A percentile compares a stretch with the other conserved stretches of the same genome.
These are phyloP conservation scores for Sistotremastrum niveocremeum DNA, from an alignment of 768 basidiomycete species.

Conservation along the genomic window DNA sequence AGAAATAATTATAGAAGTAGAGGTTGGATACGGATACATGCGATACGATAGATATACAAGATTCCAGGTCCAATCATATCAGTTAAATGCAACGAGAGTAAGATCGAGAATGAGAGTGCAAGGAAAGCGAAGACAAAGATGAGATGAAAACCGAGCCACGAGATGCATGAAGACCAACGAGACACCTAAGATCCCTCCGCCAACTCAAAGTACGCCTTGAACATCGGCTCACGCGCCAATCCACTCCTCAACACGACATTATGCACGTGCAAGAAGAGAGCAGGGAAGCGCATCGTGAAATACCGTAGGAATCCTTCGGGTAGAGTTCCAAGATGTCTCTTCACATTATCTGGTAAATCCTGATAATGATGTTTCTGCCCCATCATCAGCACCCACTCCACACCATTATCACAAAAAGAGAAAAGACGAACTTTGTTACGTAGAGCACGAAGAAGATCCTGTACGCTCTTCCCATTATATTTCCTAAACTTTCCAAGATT, in stretches of 20 bases:
- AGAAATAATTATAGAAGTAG: no score
- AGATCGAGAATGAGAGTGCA: no score
- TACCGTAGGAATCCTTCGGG: slow-evolving; percentile 87
- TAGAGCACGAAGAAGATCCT: slow-evolving; percentile 84
- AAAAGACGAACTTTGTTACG: slow-evolving; percentile 71
- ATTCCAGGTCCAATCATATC: no score
- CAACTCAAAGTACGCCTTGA: slow-evolving; percentile 77
- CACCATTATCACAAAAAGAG: neutral
- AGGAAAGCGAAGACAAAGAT: no score
- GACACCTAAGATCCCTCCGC: slow-evolving; percentile 28
- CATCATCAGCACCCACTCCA: neutral
- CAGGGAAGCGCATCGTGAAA: slow-evolving; percentile 88
- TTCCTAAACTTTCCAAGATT: slow-evolving; percentile 96
- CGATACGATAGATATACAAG: no score
- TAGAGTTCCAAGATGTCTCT: slow-evolving; percentile 77
- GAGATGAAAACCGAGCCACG: no score
- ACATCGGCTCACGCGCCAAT: slow-evolving; percentile 80
- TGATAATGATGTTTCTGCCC: slow-evolving; percentile 93
- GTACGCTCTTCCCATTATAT: slow-evolving; percentile 83
- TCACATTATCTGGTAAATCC: slow-evolving; percentile 86
- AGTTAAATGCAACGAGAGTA: no score
- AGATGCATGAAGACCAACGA: no score
- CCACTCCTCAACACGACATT: slow-evolving; percentile 58
- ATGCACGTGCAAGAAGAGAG: slow-evolving; percentile 85
- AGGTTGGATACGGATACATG: no score